phyloP scores from a whole-genome alignment of 2,329 filamentous ascomycete genomes.

The Aureobasidium melanogenum region DNA sequence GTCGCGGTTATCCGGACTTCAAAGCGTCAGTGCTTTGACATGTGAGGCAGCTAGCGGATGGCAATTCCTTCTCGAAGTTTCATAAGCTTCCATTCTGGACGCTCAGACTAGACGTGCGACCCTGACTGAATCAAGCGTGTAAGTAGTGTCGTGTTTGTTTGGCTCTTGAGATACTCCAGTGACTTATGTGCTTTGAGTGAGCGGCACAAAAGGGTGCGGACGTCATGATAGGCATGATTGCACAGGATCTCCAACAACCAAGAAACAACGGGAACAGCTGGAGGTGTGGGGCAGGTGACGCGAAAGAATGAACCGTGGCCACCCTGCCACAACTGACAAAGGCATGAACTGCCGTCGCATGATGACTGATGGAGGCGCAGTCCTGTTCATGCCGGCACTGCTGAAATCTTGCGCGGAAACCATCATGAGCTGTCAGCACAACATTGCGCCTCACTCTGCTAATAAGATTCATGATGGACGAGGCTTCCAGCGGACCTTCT shows the following conservation, averaged over 20 bases:
- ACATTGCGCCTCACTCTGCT: not conserved
- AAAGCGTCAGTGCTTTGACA: not conserved
- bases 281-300: not conserved
- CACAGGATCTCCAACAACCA: not conserved
- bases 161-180: too few relatives aligned
- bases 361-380: not conserved
- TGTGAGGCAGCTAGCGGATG: not conserved
- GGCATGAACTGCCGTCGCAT: not conserved
- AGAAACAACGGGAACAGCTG: not conserved
- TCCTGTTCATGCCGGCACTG: not conserved
- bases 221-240: not conserved
- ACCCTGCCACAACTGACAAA: not conserved
- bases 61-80: constrained; percentile 1
- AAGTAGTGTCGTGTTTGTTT: not conserved
- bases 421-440: not conserved
- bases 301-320: not conserved
- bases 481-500: not conserved
- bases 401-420: not conserved
- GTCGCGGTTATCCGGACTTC: not conserved
- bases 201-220: not conserved
- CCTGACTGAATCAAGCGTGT: not conserved
- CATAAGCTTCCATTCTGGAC: not conserved
- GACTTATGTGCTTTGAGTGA: not conserved
- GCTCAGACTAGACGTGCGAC: not conserved
- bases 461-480: not conserved